A percentile compares a stretch with the other conserved stretches of the same genome.
phyloP scores from a whole-genome alignment of 768 basidiomycete genomes.

The Lyophyllum atratum region DNA sequence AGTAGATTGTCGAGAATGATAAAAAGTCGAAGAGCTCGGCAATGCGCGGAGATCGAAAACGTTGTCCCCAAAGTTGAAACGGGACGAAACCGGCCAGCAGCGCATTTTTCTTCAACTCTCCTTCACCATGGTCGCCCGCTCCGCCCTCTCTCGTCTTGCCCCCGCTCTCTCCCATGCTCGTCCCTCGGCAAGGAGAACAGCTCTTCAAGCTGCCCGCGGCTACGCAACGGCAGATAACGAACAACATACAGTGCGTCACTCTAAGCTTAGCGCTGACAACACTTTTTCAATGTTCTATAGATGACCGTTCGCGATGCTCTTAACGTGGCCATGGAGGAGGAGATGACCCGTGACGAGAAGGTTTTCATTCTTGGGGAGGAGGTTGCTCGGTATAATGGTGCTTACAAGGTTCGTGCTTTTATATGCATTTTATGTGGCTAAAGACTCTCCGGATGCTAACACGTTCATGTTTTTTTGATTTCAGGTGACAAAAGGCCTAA shows the following conservation, averaged over 20 bases:
- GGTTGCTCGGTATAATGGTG: slow-evolving; percentile 97
- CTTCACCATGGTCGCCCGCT: slow-evolving; percentile 61
- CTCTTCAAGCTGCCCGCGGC: slow-evolving; percentile 46
- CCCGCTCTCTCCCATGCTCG: slow-evolving; percentile 57
- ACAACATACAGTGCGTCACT: slow-evolving; percentile 39
- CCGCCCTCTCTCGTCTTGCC: slow-evolving; percentile 64
- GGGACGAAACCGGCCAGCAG: slow-evolving; percentile 19
- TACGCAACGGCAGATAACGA: slow-evolving; percentile 64
- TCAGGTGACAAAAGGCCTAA: slow-evolving; percentile 95
- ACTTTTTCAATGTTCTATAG: slow-evolving; percentile 37
- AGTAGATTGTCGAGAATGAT: neutral
- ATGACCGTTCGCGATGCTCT: slow-evolving; percentile 99
- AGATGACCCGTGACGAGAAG: slow-evolving; percentile 94
- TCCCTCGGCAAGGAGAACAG: slow-evolving; percentile 42
- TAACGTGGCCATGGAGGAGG: slow-evolving; percentile 98
- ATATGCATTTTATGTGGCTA: neutral
- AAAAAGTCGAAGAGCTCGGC: neutral
- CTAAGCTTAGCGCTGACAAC: slow-evolving; percentile 19
- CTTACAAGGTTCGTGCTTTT: slow-evolving; percentile 73
- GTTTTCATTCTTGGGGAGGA: slow-evolving; percentile 98
- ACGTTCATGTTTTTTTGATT: neutral
- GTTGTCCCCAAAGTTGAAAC: slow-evolving; percentile 16
- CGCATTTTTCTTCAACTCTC: slow-evolving; percentile 27
- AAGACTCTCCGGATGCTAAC: neutral
- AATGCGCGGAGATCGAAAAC: slow-evolving; percentile 18